Conservation (phyloP, 2,329 filamentous ascomycete species). For the Neobulgaria alba region DNA sequence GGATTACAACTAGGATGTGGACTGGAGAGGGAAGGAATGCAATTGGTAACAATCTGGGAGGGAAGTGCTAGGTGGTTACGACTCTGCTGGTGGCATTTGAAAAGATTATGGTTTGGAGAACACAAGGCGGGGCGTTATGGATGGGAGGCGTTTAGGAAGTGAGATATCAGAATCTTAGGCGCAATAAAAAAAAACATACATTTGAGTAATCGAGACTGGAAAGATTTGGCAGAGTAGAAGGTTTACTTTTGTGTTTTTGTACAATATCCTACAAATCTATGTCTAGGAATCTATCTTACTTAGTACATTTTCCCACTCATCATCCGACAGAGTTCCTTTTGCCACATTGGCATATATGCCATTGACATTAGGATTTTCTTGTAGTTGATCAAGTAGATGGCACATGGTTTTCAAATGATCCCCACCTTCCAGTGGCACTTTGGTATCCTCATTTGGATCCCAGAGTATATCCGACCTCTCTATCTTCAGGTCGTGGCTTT, state of each 20-base stretch:
- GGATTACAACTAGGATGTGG: background rate
- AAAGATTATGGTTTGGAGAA: background rate
- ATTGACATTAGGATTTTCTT: conserved; percentile 65
- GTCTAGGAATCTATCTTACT: conserved; percentile 39
- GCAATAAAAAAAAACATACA: no score
- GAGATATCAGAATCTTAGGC: no score
- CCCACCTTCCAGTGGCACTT: conserved; percentile 43
- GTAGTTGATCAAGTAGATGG: conserved; percentile 49
- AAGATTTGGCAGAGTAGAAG: background rate
- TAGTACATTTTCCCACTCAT: conserved; percentile 45
- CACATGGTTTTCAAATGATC: conserved; percentile 48
- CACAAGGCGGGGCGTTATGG: conserved; percentile 8
- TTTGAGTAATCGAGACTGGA: background rate
- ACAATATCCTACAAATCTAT: conserved; percentile 1
- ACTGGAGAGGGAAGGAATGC: background rate
- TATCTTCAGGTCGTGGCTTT: conserved; percentile 56
- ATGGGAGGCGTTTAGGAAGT: conserved; percentile 18
- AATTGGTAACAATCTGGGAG: no score
- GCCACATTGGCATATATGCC: conserved; percentile 67
- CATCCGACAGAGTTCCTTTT: conserved; percentile 42
- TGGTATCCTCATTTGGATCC: conserved; percentile 73
- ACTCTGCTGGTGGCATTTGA: background rate
- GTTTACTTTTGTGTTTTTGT: conserved; percentile 9
- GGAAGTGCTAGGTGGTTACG: no score
- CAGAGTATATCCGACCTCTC: conserved; percentile 75